Evolutionary conservation across 2,329 filamentous ascomycete genomes (phyloP).

Genomic region (Pestalotiopsis sp.): DNA sequence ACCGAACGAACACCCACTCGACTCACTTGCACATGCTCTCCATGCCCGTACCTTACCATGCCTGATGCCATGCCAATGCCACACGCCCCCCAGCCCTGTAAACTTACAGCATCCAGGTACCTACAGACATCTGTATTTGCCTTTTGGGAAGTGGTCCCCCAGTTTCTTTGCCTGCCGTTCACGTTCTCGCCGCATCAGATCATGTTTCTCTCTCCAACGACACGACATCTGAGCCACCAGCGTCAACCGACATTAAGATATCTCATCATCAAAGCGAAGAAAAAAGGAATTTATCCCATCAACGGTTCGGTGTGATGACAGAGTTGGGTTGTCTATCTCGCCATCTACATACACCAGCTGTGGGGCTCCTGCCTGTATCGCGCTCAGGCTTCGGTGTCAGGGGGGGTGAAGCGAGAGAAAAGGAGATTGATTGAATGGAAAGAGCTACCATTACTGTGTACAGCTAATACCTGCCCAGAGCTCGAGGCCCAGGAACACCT

Average conservation of each 20-base stretch:
- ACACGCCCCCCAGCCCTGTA: neutral
- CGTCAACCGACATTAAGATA: neutral
- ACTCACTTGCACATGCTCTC: neutral
- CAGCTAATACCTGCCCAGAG: neutral
- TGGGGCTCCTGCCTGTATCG: neutral
- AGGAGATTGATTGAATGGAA: neutral
- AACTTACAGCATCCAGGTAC: neutral
- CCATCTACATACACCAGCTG: neutral
- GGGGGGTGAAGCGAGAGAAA: neutral
- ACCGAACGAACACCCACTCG: neutral
- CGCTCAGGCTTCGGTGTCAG: neutral
- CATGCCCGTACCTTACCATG: too few species aligned
- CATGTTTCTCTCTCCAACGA: neutral
- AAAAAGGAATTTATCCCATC: neutral
- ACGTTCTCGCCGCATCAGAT: neutral
- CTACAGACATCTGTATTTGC: neutral
- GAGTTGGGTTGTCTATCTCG: neutral
- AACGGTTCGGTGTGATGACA: neutral
- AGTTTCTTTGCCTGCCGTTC: neutral
- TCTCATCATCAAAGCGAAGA: neutral
- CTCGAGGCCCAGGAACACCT: neutral
- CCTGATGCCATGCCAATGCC: too few species aligned
- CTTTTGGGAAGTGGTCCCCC: neutral
- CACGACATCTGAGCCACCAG: neutral
- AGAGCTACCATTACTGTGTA: neutral